Conservation (phyloP, 768 basidiomycete species). For the Phaeolepiota aurea region DNA sequence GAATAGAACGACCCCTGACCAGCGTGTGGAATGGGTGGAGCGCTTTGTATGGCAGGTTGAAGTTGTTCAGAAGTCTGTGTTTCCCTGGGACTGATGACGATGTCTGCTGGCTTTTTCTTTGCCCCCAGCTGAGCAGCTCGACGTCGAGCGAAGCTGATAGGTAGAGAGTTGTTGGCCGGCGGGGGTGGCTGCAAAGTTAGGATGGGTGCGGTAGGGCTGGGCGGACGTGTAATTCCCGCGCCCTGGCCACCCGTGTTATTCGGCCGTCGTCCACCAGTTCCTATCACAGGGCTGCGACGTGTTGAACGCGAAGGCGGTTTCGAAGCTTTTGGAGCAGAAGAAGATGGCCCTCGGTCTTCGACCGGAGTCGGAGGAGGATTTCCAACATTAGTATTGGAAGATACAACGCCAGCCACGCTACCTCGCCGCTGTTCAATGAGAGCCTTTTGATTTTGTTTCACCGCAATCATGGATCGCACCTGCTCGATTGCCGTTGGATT, state of each 20-base stretch:
- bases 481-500: slow-evolving; percentile 52
- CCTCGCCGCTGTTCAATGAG: slow-evolving; percentile 64
- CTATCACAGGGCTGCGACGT: slow-evolving; percentile 30
- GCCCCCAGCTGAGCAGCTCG: slow-evolving; percentile 59
- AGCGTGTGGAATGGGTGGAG: slow-evolving; percentile 57
- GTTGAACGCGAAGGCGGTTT: slow-evolving; percentile 13
- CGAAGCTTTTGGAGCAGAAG: slow-evolving; percentile 6
- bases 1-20: slow-evolving; percentile 32
- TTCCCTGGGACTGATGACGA: slow-evolving; percentile 67
- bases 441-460: slow-evolving; percentile 67
- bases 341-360: slow-evolving; percentile 12
- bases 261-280: slow-evolving; percentile 19
- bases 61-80: slow-evolving; percentile 43
- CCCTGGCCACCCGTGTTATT: slow-evolving; percentile 10
- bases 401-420: slow-evolving; percentile 36
- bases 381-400: slow-evolving; percentile 19
- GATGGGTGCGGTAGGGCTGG: slow-evolving; percentile 24
- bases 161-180: slow-evolving; percentile 39
- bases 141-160: slow-evolving; percentile 72
- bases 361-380: slow-evolving; percentile 20
- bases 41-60: slow-evolving; percentile 67
- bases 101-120: slow-evolving; percentile 72
- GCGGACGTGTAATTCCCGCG: slow-evolving; percentile 17
- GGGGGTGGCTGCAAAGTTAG: slow-evolving; percentile 15
- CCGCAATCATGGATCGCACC: slow-evolving; percentile 50